Conservation (phyloP, 495 filamentous ascomycete species). For the Penicillium verhagenii region DNA sequence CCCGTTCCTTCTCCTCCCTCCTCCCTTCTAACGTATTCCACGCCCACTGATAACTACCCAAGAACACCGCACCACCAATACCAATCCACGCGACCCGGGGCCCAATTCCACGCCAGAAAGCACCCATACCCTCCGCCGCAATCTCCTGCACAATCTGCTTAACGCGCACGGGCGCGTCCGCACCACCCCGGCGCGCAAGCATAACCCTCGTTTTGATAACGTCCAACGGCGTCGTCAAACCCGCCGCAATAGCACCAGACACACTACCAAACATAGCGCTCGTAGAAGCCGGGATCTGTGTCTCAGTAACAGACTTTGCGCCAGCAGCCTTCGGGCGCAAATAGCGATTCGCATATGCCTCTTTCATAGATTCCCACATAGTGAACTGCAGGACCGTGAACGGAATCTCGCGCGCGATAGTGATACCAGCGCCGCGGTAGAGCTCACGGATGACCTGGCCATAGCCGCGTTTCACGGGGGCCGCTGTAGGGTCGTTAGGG, state of each 20-base stretch:
- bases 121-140: constrained; percentile 66
- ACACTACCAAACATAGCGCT: constrained; percentile 83
- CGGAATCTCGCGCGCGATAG: constrained; percentile 91
- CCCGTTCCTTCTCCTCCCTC: constrained; percentile 18
- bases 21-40: constrained; percentile 63
- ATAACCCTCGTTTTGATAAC: constrained; percentile 97
- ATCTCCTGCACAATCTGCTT: constrained; percentile 62
- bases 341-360: constrained; percentile 41
- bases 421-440: constrained; percentile 88
- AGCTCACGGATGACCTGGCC: constrained; percentile 72
- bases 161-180: constrained; percentile 51
- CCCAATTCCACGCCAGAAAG: constrained; percentile 86
- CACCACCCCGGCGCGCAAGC: constrained; percentile 59
- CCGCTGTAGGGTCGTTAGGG: background rate
- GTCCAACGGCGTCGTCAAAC: constrained; percentile 87
- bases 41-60: constrained; percentile 94
- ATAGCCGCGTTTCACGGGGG: constrained; percentile 42
- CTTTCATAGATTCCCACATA: constrained; percentile 92
- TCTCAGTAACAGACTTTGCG: constrained; percentile 11
- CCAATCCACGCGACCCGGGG: constrained; percentile 93
- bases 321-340: constrained; percentile 14
- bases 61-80: constrained; percentile 87
- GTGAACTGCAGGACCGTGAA: constrained; percentile 98
- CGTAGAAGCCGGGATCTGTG: constrained; percentile 65
- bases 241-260: constrained; percentile 83